These are phyloP conservation scores for Micromonas commoda DNA, from an alignment of 139 green algal species.

Conservation along the genomic window DNA sequence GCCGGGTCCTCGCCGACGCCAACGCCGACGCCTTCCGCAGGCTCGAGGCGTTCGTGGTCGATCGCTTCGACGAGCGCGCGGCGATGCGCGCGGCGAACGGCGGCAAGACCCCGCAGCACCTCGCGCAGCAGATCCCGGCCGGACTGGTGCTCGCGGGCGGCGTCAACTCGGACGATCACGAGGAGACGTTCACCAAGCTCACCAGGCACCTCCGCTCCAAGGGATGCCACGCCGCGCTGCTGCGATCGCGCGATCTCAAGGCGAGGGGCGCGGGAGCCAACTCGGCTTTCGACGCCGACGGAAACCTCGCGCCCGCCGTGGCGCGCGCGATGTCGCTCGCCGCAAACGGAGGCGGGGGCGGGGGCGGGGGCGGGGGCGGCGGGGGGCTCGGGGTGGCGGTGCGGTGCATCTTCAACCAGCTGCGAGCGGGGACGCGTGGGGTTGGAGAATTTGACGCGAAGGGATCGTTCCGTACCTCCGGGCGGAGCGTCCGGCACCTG, in stretches of 20 bases:
- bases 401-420: too few relatives aligned
- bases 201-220: constrained; percentile 23
- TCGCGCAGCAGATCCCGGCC: constrained; percentile 33
- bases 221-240: constrained; percentile 42
- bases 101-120: neutral
- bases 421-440: too few relatives aligned
- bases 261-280: neutral
- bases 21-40: neutral
- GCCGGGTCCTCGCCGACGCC: neutral
- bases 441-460: too few relatives aligned
- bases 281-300: too few relatives aligned
- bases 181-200: constrained; percentile 45
- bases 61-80: neutral
- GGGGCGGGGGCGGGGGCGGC: too few relatives aligned
- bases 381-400: too few relatives aligned
- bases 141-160: constrained; percentile 47
- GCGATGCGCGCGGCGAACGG: neutral
- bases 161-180: constrained; percentile 49
- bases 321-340: too few relatives aligned
- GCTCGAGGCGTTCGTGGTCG: neutral
- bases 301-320: too few relatives aligned
- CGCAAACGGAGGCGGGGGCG: too few relatives aligned
- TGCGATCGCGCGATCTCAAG: constrained; percentile 35
- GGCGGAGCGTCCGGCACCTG: too few relatives aligned
- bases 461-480: too few relatives aligned